Evolutionary conservation across 1,139 yeast species (phyloP).

Genomic region (Geotrichum restrictum): DNA sequence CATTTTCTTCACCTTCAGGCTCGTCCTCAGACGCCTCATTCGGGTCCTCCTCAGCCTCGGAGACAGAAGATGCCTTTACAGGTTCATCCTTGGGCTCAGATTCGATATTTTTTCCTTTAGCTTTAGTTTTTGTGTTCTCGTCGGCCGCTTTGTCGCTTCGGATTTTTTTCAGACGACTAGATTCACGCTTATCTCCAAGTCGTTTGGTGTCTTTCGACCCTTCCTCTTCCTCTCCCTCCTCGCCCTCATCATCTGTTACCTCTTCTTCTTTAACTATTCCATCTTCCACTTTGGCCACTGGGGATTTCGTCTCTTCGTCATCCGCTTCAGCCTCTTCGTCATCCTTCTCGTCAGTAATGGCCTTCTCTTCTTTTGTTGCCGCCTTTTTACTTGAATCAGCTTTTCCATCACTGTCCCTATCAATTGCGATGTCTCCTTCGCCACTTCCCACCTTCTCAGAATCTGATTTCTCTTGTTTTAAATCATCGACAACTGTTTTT

Average conservation of each 20-base stretch:
- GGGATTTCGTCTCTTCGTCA: constrained; percentile 1
- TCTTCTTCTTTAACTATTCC: neutral
- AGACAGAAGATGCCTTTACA: neutral
- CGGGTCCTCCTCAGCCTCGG: constrained; percentile 1
- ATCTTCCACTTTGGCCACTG: no score
- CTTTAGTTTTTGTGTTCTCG: neutral
- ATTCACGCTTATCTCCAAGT: constrained; percentile 11
- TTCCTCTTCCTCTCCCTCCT: constrained; percentile 2
- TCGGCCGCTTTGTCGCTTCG: constrained; percentile 18
- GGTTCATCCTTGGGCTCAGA: neutral
- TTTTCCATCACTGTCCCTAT: neutral
- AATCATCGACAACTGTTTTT: constrained; percentile 1
- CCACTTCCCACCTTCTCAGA: neutral
- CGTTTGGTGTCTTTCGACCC: constrained; percentile 3
- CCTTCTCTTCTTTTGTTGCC: neutral
- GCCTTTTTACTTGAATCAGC: constrained; percentile 1
- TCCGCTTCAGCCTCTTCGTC: constrained; percentile 4
- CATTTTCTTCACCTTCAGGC: constrained; percentile 8
- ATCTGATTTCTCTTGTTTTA: constrained; percentile 4
- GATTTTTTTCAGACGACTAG: constrained; percentile 12
- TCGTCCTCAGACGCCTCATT: constrained; percentile 7
- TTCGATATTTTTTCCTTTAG: neutral
- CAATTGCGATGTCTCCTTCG: constrained; percentile 4
- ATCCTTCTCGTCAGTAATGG: constrained; percentile 2
- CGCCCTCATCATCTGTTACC: constrained; percentile 4